These are phyloP conservation scores for Ustilago vetiveriae DNA, from an alignment of 1,284 basidiomycete species.

Conservation along the genomic window DNA sequence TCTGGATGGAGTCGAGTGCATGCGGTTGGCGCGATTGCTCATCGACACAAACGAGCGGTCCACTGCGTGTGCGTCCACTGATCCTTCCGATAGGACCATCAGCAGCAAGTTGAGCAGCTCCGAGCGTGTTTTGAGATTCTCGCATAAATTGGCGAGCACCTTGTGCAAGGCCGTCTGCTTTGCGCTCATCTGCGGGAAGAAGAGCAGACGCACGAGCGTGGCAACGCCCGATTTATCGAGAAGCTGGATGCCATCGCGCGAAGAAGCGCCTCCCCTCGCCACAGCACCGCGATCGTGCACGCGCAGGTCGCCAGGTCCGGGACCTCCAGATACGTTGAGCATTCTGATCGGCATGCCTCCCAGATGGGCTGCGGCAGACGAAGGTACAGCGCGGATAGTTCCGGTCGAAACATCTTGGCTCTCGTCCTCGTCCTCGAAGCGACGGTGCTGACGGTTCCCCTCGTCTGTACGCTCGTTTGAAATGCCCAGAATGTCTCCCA, in stretches of 20 bases:
- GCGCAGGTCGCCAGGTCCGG: constrained; percentile 3
- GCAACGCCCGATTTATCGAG: constrained; percentile 91
- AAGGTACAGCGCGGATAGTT: constrained; percentile 20
- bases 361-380: constrained; percentile 4
- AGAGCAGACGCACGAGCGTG: constrained; percentile 88
- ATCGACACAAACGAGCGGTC: constrained; percentile 94
- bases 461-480: constrained; percentile 21
- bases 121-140: constrained; percentile 88
- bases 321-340: constrained; percentile 21
- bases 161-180: constrained; percentile 86
- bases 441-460: constrained; percentile 31
- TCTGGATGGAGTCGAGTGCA: constrained; percentile 53
- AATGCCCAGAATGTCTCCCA: constrained; percentile 78
- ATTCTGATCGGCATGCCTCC: constrained; percentile 18
- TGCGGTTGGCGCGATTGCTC: constrained; percentile 65
- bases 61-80: constrained; percentile 87
- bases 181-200: constrained; percentile 88
- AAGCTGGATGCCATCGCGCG: constrained; percentile 85
- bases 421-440: constrained; percentile 36
- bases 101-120: constrained; percentile 93
- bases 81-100: constrained; percentile 91
- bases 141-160: constrained; percentile 92
- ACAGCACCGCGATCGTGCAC: not conserved
- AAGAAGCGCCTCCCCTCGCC: constrained; percentile 13
- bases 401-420: constrained; percentile 33